Evolutionary conservation across 768 basidiomycete species (phyloP).

Genomic region (Mycena pura): DNA sequence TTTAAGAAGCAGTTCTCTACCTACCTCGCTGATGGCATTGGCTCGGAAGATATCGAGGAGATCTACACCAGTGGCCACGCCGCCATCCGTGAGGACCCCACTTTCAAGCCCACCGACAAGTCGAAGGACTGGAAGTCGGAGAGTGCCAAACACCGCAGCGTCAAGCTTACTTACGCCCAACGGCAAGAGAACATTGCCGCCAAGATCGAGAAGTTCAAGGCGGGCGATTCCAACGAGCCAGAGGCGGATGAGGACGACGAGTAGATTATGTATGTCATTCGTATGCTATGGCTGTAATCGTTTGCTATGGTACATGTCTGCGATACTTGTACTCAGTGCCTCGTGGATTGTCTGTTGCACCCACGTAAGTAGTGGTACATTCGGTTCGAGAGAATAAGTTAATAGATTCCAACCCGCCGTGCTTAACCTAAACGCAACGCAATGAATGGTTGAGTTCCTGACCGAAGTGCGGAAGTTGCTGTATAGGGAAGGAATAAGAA

Average conservation of each 20-base stretch:
- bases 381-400: conserved; percentile 46
- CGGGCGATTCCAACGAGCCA: conserved; percentile 61
- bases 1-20: conserved; percentile 98
- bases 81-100: conserved; percentile 94
- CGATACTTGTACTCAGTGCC: conserved; percentile 34
- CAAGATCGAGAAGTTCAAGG: conserved; percentile 92
- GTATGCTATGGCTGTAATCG: conserved; percentile 26
- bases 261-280: conserved; percentile 44
- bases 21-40: conserved; percentile 94
- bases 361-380: conserved; percentile 59
- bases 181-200: conserved; percentile 80
- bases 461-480: conserved; percentile 74
- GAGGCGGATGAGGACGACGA: conserved; percentile 71
- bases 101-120: conserved; percentile 90
- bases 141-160: conserved; percentile 68
- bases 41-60: conserved; percentile 97
- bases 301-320: conserved; percentile 10
- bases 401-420: conserved; percentile 45
- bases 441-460: conserved; percentile 57
- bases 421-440: conserved; percentile 63
- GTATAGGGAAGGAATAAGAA: neutral
- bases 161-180: conserved; percentile 77
- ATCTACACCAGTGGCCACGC: conserved; percentile 93
- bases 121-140: conserved; percentile 92
- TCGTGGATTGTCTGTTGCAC: conserved; percentile 54